Evolutionary conservation across 2,329 filamentous ascomycete species (phyloP), one percentile per base, ranked within the genome.

Genomic region (Lachnellula occidentalis): DNA sequence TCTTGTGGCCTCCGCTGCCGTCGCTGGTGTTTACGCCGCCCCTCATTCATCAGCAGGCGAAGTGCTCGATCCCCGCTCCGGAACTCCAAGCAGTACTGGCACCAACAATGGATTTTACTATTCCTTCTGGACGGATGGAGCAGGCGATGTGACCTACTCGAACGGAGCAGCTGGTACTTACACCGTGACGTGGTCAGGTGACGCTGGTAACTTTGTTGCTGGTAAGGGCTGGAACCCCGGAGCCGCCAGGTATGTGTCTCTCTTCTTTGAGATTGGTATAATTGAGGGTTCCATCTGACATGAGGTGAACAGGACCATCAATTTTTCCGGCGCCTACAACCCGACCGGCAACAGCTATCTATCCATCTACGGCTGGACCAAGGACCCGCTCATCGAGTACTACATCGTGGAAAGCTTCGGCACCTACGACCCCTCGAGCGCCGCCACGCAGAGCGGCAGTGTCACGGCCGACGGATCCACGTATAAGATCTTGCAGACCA

Each of bases 61-160:
- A 21, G n/a, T 51, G 4, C 37, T 60, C 42, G 15, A 34, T 31
- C 12, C 31, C 3, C 56, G 59, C 17, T 34, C 27, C 27, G 52
- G 72, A 47, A 79, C 78, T 36, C 66, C 72, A 51, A 77, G 73
- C 59, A 68, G 71, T 12, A 78, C 76, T 3, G 80, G 80, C 50
- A 78, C 72, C 9, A 72, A 78, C 70, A 77, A 80, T 61, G 80
- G 80, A 53, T 84, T 75, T 71, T 83, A 78, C 73, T 83, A 80
- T 70, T 80, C 77, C 7, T 82, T 76, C 73, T 84, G 78, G 79
- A 80, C 76, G 53, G 79, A 83, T 57, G 76, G 76, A 21, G 52
- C 52, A 27, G 74, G 71, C 50, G 64, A 70, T 41, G 76, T 79
- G 15, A 76, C 72, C 39, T 83, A 83, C 72, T 79, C 75, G 66